Base-by-base conservation (phyloP, 768 basidiomycete genomes). In the Suillus subluteus region DNA sequence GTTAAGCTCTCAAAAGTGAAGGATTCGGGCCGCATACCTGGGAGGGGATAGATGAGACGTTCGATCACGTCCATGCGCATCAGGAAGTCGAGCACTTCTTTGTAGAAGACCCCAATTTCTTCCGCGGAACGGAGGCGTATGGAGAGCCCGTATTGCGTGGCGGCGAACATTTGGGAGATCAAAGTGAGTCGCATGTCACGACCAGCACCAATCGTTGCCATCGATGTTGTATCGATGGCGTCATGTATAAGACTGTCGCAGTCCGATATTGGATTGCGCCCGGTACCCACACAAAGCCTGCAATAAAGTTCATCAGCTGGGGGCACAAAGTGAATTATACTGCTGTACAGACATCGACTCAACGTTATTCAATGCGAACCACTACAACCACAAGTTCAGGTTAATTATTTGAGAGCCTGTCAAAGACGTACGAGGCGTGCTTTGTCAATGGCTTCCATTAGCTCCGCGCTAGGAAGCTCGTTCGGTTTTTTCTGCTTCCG, bases 281-380 rank as follows among this genome's bases (percentile, higher is more conserved):
- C 82, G 5, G 83, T 82, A 23, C 82, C 83, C 1, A 79, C 58
- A 65, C 82, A 83, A 6, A 82, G 72, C 75, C 82, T 83, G 64
- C 40, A 62, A 61, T 32, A 62, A 61, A 64, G n/a, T 41, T 6
- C 30, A 46, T 37, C 23, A n/a, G 37, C 69, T 50, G 68, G 65
- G 56, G 38, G 21, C 21, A 30, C 11, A 37, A 32, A 52, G 12
- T 12, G 15, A 23, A n/a, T 59, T 30, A 52, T 7, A 35, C 26
- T 38, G 26, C 21, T 38, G 35, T 64, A 66, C 75, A 68, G 59
- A 82, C 81, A 82, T 78, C 0, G 79, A 78, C 71, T 83, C 82
- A n/a, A 73, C 71, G 3, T 70, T 73, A 41, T 77, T 76, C n/a
- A 83, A 73, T 38, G 73, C 65, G 64, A 82, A 73, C 82, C 82